Base-by-base conservation (phyloP, 2,329 filamentous ascomycete species). In the Davidsoniella virescens region DNA sequence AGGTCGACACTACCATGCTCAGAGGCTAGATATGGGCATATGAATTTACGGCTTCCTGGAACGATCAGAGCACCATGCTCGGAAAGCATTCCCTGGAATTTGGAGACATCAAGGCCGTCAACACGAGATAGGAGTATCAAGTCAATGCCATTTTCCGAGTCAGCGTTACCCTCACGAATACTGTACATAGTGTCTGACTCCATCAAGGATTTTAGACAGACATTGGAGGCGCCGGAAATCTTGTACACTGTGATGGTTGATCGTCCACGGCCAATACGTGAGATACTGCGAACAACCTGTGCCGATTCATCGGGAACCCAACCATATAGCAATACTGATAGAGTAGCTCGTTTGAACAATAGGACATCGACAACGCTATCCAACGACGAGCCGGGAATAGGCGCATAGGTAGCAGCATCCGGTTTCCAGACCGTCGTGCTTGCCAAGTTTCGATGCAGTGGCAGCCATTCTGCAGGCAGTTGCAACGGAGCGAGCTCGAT, bases 401-500 rank as follows among this genome's bases (percentile, higher is more conserved):
- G 54, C 1, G 53, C 53, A 1, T 59, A 54, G 8, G 58, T 63
- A 2, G 55, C 50, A 5, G 60, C 56, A 49, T 71, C 64, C 48
- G 66, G 58, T 17, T 67, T 61, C 73, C 72, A 76, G 2, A 64
- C 54, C 45, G 76, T 62, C 54, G 71, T 61, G 2, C 68, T 69
- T 50, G 70, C 72, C 1, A 76, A 61, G 17, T 69, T 69, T 29
- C 66, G 68, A 54, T 73, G 65, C 20, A 67, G 70, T 0, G 70
- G 67, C 7, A 76, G 56, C 54, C 71, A 76, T 1, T 58, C 61
- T 0, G 57, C 54, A 0, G 54, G 57, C 4, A 58, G 54, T 0
- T 61, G 55, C 2, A 60, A 54, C 1, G 54, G 51, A 0, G 62
- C 55, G 10, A 73, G 55, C 3, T 62, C 59, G 16, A 76, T 60